phyloP scores from a whole-genome alignment of 1,284 basidiomycete genomes.

The Ganoderma boninense region DNA sequence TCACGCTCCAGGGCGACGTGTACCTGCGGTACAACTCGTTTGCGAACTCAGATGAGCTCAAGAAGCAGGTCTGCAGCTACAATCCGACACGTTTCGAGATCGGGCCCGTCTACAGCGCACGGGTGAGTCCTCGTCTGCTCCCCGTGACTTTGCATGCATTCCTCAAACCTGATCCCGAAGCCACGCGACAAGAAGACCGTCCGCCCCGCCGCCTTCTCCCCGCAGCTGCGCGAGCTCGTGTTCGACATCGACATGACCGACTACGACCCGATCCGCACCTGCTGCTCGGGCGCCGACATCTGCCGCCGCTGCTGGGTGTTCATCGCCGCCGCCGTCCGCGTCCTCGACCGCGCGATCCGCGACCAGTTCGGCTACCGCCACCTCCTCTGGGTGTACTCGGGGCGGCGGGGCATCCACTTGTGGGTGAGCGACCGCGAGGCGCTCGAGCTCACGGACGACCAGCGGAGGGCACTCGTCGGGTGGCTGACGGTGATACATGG shows the following conservation, averaged over 20 bases:
- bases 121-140: slow-evolving; percentile 52
- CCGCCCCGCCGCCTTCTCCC: slow-evolving; percentile 78
- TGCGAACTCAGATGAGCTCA: slow-evolving; percentile 85
- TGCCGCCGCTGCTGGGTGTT: slow-evolving; percentile 96
- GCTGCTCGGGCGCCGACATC: slow-evolving; percentile 92
- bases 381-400: slow-evolving; percentile 98
- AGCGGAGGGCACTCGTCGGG: slow-evolving; percentile 86
- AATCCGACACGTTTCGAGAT: slow-evolving; percentile 97
- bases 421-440: slow-evolving; percentile 96
- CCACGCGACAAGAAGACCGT: slow-evolving; percentile 93
- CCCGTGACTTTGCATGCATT: background rate
- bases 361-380: slow-evolving; percentile 87
- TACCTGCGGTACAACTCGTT: slow-evolving; percentile 98
- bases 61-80: slow-evolving; percentile 85
- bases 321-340: slow-evolving; percentile 92
- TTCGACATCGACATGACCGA: slow-evolving; percentile 99
- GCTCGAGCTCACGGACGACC: slow-evolving; percentile 90
- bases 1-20: slow-evolving; percentile 91
- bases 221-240: slow-evolving; percentile 91
- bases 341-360: slow-evolving; percentile 83
- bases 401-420: slow-evolving; percentile 96
- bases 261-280: slow-evolving; percentile 96
- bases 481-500: slow-evolving; percentile 91
- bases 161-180: slow-evolving; percentile 47
- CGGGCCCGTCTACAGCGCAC: slow-evolving; percentile 91